Base-by-base conservation (phyloP, 495 filamentous ascomycete species). In the Trichoderma asperelloides region DNA sequence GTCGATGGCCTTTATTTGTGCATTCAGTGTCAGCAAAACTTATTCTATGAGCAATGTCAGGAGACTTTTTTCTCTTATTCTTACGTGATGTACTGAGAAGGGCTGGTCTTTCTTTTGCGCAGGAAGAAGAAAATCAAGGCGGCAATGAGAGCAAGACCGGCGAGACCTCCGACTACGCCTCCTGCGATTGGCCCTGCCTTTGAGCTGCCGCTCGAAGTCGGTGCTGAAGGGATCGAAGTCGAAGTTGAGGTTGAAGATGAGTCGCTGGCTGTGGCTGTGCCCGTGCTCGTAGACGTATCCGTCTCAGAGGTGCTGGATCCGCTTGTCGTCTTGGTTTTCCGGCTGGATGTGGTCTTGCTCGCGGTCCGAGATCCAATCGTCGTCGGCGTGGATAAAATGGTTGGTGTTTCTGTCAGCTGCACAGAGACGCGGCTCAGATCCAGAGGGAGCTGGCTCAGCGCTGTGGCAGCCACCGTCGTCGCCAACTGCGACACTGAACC, bases 161-260 rank as follows among this genome's bases (percentile, higher is more conserved):
- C 77, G 13, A 76, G 74, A 28, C 79, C 79, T 41, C 74, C 72
- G 33, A 81, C 73, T 41, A 76, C 75, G 47, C 80, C 81, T 63
- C 81, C 81, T 11, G 81, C 76, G 15, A 83, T 79, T 51, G 77
- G 78, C 7, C 78, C 80, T 7, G 73, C 77, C 39, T 65, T 65
- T 18, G 41, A 49, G 41, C 64, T 66, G 28, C 64, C 40, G 63
- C 33, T 23, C 12, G 71, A 33, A 13, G 67, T 65, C 0, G 67
- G 47, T 21, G 71, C 68, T 9, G 74, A 68, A 13, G 68, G 60
- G 3, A 6, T 23, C 18, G 63, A 66, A 63, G 67, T 63, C 40
- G 71, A 43, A 1, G 71, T 64, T 33, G 68, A 68, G 3, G 69
- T 43, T 7, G 68, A 67, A 2, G 71, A 60, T 28, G 68, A 68